Evolutionary conservation across 495 filamentous ascomycete genomes (phyloP).

Genomic region (Aspergillus bridgeri): DNA sequence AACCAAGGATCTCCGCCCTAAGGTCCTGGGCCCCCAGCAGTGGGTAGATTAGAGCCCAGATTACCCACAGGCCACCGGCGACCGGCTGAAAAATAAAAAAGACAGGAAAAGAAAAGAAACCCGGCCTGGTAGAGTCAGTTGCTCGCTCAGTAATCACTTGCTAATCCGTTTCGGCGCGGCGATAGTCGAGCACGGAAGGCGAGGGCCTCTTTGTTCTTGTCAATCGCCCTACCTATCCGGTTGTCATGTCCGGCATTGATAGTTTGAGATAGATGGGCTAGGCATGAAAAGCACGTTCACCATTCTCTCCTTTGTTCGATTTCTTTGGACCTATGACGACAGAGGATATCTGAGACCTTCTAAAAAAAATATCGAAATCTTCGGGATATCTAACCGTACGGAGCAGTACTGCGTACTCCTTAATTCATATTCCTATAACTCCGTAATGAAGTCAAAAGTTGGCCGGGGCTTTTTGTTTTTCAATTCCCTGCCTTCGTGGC

Average conservation of each 20-base stretch:
- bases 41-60: not conserved
- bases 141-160: not conserved
- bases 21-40: not conserved
- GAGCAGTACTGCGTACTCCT: too few relatives aligned
- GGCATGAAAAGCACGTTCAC: not conserved
- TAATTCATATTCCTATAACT: not conserved
- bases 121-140: not conserved
- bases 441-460: not conserved
- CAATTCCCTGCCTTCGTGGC: not conserved
- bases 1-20: not conserved
- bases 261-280: not conserved
- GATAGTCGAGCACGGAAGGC: not conserved
- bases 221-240: not conserved
- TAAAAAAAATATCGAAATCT: not conserved
- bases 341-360: not conserved
- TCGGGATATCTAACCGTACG: not conserved
- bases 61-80: not conserved
- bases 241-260: not conserved
- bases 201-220: not conserved
- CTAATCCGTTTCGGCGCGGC: not conserved
- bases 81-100: not conserved
- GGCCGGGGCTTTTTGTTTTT: not conserved
- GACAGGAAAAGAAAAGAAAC: too few relatives aligned
- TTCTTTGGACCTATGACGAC: not conserved
- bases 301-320: not conserved